Conservation (phyloP, 768 basidiomycete species). For the Podaxis sp. region DNA sequence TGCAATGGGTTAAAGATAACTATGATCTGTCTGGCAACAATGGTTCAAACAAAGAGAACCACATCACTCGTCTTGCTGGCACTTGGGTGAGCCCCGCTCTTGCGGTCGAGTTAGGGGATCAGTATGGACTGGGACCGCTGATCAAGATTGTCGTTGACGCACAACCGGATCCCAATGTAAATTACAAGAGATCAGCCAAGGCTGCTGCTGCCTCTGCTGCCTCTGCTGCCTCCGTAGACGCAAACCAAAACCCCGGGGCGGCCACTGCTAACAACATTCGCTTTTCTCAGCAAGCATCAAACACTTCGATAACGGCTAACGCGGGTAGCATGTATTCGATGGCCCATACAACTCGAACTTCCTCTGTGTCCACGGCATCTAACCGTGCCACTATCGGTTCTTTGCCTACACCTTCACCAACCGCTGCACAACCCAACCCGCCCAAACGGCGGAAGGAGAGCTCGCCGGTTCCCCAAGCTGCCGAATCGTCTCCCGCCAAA, state of each 20-base stretch:
- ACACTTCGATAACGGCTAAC: conserved; percentile 3
- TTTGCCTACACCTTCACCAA: conserved; percentile 44
- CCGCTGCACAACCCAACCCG: conserved; percentile 38
- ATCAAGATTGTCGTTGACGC: conserved; percentile 70
- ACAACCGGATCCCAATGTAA: conserved; percentile 70
- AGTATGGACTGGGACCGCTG: conserved; percentile 62
- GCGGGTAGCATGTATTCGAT: background rate
- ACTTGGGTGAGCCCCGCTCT: conserved; percentile 76
- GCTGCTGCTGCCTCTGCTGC: conserved; percentile 30
- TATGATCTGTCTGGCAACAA: conserved; percentile 81
- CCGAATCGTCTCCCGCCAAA: conserved; percentile 13
- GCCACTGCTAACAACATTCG: conserved; percentile 24
- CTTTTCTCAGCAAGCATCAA: conserved; percentile 11
- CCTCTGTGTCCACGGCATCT: conserved; percentile 10
- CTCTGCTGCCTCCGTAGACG: conserved; percentile 27
- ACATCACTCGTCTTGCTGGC: conserved; percentile 79
- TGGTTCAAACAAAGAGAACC: conserved; percentile 57
- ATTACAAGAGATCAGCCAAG: conserved; percentile 73
- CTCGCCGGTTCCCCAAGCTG: conserved; percentile 40
- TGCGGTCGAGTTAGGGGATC: conserved; percentile 66
- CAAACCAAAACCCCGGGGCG: conserved; percentile 29
- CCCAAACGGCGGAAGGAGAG: conserved; percentile 69
- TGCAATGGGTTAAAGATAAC: conserved; percentile 79
- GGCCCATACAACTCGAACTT: background rate
- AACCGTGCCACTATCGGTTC: conserved; percentile 27